A percentile compares a stretch with the other conserved stretches of the same genome.
Conservation (phyloP, 75 land plant genomes). For the Sequoiadendron giganteum region DNA sequence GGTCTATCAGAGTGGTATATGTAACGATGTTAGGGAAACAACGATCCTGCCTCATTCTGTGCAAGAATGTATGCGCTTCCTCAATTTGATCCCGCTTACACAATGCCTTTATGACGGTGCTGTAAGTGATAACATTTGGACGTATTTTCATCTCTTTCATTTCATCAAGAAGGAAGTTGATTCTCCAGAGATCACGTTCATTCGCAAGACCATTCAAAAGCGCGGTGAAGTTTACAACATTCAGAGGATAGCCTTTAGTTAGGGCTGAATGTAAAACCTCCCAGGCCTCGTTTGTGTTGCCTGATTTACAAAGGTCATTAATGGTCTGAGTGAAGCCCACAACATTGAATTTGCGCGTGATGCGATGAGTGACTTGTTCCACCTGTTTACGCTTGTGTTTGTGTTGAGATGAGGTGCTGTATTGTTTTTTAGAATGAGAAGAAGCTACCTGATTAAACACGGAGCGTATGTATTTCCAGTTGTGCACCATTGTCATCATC, state of each 20-base stretch:
- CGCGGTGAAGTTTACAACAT: constrained; percentile 40
- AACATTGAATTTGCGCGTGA: no score
- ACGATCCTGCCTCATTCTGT: not conserved
- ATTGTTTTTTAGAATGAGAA: no score
- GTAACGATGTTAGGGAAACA: constrained; percentile 16
- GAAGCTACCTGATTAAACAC: no score
- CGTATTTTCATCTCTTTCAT: not conserved
- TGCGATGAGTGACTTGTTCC: no score
- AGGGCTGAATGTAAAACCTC: constrained; percentile 22
- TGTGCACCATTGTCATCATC: no score
- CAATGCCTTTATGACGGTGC: constrained; percentile 15
- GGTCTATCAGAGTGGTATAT: constrained; percentile 17
- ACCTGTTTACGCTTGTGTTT: no score
- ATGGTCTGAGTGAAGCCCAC: no score
- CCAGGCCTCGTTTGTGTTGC: not conserved
- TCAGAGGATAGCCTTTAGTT: constrained; percentile 18
- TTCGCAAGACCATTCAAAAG: constrained; percentile 24
- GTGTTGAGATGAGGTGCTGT: no score
- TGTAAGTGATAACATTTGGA: constrained; percentile 24
- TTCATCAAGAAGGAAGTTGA: not conserved
- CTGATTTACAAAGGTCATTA: no score
- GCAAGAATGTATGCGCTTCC: constrained; percentile 5
- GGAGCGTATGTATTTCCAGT: no score
- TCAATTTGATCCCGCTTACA: constrained; percentile 3
- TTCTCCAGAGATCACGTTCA: not conserved